A percentile compares a stretch with the other conserved stretches of the same genome.
These are phyloP conservation scores for Neobulgaria alba DNA, from an alignment of 2,329 filamentous ascomycete species.

Conservation along the genomic window DNA sequence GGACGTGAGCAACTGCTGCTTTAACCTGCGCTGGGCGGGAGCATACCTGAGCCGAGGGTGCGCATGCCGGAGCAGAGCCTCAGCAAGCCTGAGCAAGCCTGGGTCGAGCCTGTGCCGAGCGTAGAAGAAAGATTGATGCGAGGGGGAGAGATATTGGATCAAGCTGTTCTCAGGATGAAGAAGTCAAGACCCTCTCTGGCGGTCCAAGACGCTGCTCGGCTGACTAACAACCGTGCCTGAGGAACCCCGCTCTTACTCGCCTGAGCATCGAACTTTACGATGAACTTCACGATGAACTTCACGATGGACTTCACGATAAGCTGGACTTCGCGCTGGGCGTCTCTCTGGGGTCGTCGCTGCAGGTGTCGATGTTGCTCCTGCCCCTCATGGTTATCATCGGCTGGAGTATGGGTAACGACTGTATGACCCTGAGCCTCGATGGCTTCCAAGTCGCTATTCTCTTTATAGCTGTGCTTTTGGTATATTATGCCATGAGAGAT, in stretches of 20 bases:
- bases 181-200: too few species aligned
- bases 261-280: too few species aligned
- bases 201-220: too few species aligned
- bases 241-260: too few species aligned
- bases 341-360: slow-evolving; percentile 61
- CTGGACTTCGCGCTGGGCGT: slow-evolving; percentile 69
- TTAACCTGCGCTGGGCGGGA: too few species aligned
- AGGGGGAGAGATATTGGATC: too few species aligned
- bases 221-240: too few species aligned
- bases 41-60: too few species aligned
- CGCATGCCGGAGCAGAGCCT: slow-evolving; percentile 5
- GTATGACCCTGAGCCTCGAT: background rate
- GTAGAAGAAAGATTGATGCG: too few species aligned
- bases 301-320: slow-evolving; percentile 64
- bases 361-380: slow-evolving; percentile 43
- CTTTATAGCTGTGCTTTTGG: background rate
- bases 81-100: too few species aligned
- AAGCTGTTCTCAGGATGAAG: too few species aligned
- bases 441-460: background rate
- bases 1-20: slow-evolving; percentile 9
- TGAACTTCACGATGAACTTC: too few species aligned
- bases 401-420: background rate
- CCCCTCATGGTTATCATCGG: background rate
- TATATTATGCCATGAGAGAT: background rate
- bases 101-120: slow-evolving; percentile 2